Conservation (phyloP, 495 filamentous ascomycete species). For the Penicillium coffeae region DNA sequence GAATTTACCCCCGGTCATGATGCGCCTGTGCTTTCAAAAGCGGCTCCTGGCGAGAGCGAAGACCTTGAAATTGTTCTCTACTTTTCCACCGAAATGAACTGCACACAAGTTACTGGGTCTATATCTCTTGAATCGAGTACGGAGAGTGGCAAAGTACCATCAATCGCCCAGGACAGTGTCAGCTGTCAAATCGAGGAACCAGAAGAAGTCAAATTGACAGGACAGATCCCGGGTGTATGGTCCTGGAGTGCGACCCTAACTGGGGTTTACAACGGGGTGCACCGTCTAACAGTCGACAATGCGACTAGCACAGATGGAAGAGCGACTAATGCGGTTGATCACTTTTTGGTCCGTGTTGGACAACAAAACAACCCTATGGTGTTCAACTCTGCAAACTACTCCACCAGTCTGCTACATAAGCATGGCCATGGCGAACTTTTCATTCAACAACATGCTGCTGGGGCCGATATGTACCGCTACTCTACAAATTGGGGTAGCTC, state of each 20-base stretch:
- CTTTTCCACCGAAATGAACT: slow-evolving; percentile 63
- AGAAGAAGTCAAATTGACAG: slow-evolving; percentile 31
- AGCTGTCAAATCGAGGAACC: slow-evolving; percentile 35
- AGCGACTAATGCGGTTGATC: slow-evolving; percentile 46
- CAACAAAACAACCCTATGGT: slow-evolving; percentile 57
- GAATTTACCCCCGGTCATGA: slow-evolving; percentile 65
- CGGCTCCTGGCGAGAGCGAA: slow-evolving; percentile 40
- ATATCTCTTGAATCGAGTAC: slow-evolving; percentile 55
- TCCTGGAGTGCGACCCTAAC: slow-evolving; percentile 49
- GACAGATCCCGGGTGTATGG: slow-evolving; percentile 54
- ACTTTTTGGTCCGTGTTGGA: slow-evolving; percentile 55
- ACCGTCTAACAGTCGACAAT: slow-evolving; percentile 58
- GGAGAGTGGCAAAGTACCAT: slow-evolving; percentile 36
- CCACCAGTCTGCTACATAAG: slow-evolving; percentile 43
- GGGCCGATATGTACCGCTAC: slow-evolving; percentile 63
- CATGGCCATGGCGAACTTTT: slow-evolving; percentile 39
- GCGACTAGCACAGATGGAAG: slow-evolving; percentile 35
- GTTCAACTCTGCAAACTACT: slow-evolving; percentile 58
- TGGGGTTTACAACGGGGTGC: slow-evolving; percentile 62
- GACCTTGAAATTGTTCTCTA: slow-evolving; percentile 49
- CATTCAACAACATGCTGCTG: slow-evolving; percentile 57
- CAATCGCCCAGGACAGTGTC: slow-evolving; percentile 38
- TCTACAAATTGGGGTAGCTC: slow-evolving; percentile 57
- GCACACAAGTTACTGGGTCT: slow-evolving; percentile 46
- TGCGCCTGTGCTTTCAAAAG: slow-evolving; percentile 50